Percentiles rank a stretch among this genome's conserved stretches.
phyloP scores from a whole-genome alignment of 768 basidiomycete species.

The Boletus pseudo-olivaceus region DNA sequence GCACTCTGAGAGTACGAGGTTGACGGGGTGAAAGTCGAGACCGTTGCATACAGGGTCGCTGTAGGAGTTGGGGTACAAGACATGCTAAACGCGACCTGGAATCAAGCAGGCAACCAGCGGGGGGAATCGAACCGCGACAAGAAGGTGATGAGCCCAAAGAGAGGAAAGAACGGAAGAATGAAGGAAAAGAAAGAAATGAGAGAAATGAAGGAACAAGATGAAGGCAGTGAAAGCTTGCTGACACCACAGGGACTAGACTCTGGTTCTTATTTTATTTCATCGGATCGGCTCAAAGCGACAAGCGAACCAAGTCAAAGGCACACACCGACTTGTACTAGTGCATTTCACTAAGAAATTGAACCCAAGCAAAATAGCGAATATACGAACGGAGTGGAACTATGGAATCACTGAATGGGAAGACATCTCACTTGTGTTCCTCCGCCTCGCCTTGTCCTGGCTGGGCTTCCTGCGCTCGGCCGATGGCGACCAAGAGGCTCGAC shows the following conservation, averaged over 20 bases:
- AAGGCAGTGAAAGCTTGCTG: not conserved
- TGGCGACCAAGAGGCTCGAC: slow-evolving; percentile 27
- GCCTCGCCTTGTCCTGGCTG: slow-evolving; percentile 1
- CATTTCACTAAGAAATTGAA: not conserved
- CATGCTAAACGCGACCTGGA: slow-evolving; percentile 13
- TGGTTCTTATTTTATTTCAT: not conserved
- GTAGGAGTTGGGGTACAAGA: slow-evolving; percentile 44
- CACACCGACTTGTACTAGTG: not conserved
- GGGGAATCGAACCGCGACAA: not conserved
- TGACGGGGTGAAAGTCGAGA: slow-evolving; percentile 34
- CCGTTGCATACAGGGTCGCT: slow-evolving; percentile 37
- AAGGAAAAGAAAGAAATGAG: not conserved
- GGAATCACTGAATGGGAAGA: slow-evolving; percentile 62
- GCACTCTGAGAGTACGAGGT: slow-evolving; percentile 38
- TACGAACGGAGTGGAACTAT: slow-evolving; percentile 36
- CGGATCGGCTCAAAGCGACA: not conserved
- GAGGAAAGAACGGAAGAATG: not conserved
- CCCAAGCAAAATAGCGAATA: not conserved
- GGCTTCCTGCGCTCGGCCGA: slow-evolving; percentile 21
- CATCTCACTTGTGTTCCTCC: slow-evolving; percentile 27
- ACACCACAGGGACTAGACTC: not conserved
- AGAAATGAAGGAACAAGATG: slow-evolving; percentile 5
- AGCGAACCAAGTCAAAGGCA: not conserved
- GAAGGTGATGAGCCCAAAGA: not conserved
- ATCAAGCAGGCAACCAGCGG: not conserved